These are phyloP conservation scores for Penicillium sp. DNA, from an alignment of 2,329 filamentous ascomycete species.

Conservation along the genomic window DNA sequence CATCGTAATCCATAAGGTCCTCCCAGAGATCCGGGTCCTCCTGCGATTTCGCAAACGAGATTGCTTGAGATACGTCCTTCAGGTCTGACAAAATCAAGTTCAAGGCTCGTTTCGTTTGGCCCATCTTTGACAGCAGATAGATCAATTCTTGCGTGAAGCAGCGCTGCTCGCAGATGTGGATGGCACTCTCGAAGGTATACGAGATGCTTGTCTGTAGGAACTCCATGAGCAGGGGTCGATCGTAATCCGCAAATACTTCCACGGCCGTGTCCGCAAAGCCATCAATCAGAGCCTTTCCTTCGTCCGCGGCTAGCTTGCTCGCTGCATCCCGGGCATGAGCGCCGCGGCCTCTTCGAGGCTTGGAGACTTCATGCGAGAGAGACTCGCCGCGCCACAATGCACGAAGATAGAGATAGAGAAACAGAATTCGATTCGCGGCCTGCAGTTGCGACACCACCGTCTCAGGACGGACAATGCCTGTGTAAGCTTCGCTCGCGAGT, in stretches of 20 bases:
- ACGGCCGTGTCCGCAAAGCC: constrained; percentile 82
- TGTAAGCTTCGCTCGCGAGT: constrained; percentile 84
- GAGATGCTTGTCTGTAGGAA: constrained; percentile 79
- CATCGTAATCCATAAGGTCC: constrained; percentile 89
- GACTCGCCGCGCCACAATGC: constrained; percentile 76
- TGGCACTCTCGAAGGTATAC: constrained; percentile 72
- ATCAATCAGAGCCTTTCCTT: constrained; percentile 68
- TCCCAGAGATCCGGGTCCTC: constrained; percentile 92
- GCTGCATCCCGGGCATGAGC: constrained; percentile 39
- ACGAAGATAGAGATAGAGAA: constrained; percentile 87
- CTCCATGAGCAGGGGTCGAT: constrained; percentile 73
- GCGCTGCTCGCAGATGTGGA: constrained; percentile 70
- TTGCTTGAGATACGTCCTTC: constrained; percentile 84
- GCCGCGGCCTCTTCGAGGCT: constrained; percentile 34
- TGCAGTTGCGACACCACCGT: constrained; percentile 75
- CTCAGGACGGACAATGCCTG: constrained; percentile 73
- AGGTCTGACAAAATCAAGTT: constrained; percentile 93
- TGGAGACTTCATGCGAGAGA: constrained; percentile 40
- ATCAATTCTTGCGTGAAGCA: constrained; percentile 91
- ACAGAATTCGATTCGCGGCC: constrained; percentile 61
- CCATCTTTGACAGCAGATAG: constrained; percentile 89
- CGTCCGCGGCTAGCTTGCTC: constrained; percentile 48
- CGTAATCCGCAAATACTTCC: constrained; percentile 77
- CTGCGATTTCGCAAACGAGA: constrained; percentile 89
- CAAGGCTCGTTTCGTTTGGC: constrained; percentile 84